Evolutionary conservation across 176 grass and related monocot genomes (phyloP), one percentile per base, ranked within the genome.

Genomic region (Urochloa ruziziensis): DNA sequence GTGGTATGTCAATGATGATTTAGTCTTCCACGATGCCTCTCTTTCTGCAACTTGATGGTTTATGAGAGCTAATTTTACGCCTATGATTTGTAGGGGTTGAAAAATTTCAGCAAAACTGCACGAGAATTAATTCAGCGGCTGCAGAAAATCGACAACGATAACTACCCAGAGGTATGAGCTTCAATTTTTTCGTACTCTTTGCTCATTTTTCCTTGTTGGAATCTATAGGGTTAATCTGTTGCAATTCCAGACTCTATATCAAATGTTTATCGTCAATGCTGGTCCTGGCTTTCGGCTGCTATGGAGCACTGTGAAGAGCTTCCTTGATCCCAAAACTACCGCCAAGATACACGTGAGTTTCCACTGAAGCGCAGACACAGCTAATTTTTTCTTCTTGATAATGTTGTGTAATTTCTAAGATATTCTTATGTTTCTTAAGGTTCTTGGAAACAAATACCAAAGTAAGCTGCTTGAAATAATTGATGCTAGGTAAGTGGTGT

Each of bases 251-350:
- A 98, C 96, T 78, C 78, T 98, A 53, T 83, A 90, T 84, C 93
- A 88, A 86, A 98, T 98, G 96, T 98, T 98, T 67, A 95, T 98
- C 36, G 91, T 98, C 72, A 98, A 98, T 93, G 96, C 96, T 74
- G 96, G 96, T 62, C 89, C 93, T 7, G 93, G 93, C 17, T 98
- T 98, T 74, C 90, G 91, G 80, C 77, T 98, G 30, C 73, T 98
- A 53, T 98, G 96, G 96, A 93, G 83, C 87, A 98, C 96, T 24
- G 87, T 98, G 25, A 98, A 98, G 74, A 88, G 89, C 33, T 98
- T 98, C 77, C 89, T 98, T 17, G 96, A 98, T 73, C 96, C 96
- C 39, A 98, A 98, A 76, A 98, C 93, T 71, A 95, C 96, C 58
- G 90, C 91, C n/a, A 98, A 98, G 85, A 98, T 98, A 91, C 96